Evolutionary conservation across 169 alveolate species (phyloP).

Genomic region (Cyclospora cayetanensis): DNA sequence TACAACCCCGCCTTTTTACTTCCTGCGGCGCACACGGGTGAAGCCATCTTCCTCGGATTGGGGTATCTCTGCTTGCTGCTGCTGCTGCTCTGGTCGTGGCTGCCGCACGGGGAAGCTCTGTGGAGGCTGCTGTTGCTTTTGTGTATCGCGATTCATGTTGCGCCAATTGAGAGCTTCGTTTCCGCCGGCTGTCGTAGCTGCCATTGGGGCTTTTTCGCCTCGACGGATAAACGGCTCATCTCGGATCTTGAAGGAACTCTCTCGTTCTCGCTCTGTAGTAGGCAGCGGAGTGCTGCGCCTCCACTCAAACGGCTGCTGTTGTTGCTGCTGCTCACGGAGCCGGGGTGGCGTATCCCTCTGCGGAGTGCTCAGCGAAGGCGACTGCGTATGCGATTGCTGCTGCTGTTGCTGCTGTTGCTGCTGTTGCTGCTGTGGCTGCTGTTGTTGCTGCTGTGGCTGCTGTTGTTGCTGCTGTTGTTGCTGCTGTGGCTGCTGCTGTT

Average conservation of each 20-base stretch:
- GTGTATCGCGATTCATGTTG: background rate
- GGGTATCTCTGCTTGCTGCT: background rate
- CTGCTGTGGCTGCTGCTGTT: background rate
- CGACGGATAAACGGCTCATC: background rate
- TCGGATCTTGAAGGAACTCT: background rate
- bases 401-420: background rate
- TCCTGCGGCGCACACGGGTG: background rate
- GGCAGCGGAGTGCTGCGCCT: conserved; percentile 10
- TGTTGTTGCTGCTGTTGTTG: background rate
- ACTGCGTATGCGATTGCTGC: background rate
- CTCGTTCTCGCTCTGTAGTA: background rate
- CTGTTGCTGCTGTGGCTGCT: too few relatives aligned
- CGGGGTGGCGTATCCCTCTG: conserved; percentile 7
- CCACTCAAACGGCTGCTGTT: conserved; percentile 2
- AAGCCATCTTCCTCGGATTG: background rate
- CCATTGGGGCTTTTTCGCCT: background rate
- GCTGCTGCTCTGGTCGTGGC: conserved; percentile 9
- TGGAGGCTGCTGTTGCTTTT: background rate
- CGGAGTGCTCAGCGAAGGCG: background rate
- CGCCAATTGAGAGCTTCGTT: background rate
- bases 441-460: conserved; percentile 10
- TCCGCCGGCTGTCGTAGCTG: background rate
- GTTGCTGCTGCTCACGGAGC: background rate
- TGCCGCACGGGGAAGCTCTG: background rate
- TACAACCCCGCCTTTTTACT: too few relatives aligned